phyloP scores from a whole-genome alignment of 768 basidiomycete genomes.

The Suillus americanus region DNA sequence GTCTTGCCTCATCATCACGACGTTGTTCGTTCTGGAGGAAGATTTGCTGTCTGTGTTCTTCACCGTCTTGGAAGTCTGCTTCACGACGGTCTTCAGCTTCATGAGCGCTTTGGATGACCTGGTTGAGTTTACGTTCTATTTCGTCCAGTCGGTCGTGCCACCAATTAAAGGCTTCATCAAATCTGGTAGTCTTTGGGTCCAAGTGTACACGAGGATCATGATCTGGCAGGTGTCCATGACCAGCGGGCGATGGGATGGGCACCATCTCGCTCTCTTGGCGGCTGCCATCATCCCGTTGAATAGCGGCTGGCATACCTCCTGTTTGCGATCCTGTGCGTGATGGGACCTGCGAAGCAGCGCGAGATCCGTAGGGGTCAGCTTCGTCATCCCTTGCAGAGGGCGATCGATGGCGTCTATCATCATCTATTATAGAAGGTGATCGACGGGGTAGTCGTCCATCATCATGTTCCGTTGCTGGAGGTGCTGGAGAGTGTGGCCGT shows the following conservation, averaged over 20 bases:
- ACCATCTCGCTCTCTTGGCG: conserved; percentile 25
- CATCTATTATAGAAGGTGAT: background rate
- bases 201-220: conserved; percentile 10
- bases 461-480: too few relatives aligned
- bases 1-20: conserved; percentile 54
- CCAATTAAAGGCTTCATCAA: conserved; percentile 45
- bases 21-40: conserved; percentile 61
- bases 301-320: conserved; percentile 9
- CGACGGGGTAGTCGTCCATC: too few relatives aligned
- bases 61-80: conserved; percentile 58
- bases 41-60: conserved; percentile 61
- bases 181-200: conserved; percentile 24
- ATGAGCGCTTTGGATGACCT: conserved; percentile 47
- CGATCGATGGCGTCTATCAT: background rate
- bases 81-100: conserved; percentile 68
- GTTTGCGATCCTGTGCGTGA: conserved; percentile 19
- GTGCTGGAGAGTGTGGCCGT: too few relatives aligned
- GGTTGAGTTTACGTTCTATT: conserved; percentile 48
- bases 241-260: conserved; percentile 17
- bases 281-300: conserved; percentile 17
- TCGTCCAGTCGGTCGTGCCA: conserved; percentile 58
- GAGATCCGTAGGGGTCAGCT: background rate
- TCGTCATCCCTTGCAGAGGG: background rate
- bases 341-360: conserved; percentile 10
- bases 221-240: conserved; percentile 16